A percentile compares a stretch with the other conserved stretches of the same genome.
Evolutionary conservation across 192 early-diverging fungal species (phyloP).

Genomic region (Coemansia sp.): DNA sequence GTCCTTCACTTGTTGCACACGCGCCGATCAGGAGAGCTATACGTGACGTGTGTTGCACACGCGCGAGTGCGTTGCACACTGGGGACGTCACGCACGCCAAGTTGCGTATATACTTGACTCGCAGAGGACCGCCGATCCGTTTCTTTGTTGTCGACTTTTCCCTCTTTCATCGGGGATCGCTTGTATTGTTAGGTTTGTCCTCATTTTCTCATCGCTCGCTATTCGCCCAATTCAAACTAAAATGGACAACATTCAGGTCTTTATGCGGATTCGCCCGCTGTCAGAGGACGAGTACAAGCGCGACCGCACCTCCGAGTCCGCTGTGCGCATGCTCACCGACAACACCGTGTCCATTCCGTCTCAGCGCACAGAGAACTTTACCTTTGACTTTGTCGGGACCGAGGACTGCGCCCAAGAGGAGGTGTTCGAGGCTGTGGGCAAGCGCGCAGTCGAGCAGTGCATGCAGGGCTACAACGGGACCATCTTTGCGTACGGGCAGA

Average conservation of each 20-base stretch:
- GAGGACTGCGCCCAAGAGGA: slow-evolving; percentile 57
- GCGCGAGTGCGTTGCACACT: too few species aligned
- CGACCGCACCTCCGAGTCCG: slow-evolving; percentile 44
- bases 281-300: slow-evolving; percentile 51
- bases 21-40: too few species aligned
- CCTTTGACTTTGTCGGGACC: slow-evolving; percentile 68
- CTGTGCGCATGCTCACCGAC: slow-evolving; percentile 51
- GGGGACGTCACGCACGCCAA: too few species aligned
- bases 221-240: background rate
- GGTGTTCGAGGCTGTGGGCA: slow-evolving; percentile 60
- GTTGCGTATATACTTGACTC: too few species aligned
- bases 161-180: background rate
- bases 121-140: slow-evolving; percentile 1
- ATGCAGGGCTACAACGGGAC: slow-evolving; percentile 77
- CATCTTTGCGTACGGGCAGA: slow-evolving; percentile 77
- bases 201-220: background rate
- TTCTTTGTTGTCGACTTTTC: background rate
- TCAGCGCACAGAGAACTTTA: slow-evolving; percentile 63
- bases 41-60: too few species aligned
- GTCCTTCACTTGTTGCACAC: background rate
- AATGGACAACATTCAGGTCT: slow-evolving; percentile 63
- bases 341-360: slow-evolving; percentile 56
- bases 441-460: slow-evolving; percentile 65
- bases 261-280: slow-evolving; percentile 61
- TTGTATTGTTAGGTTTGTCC: background rate